Evolutionary conservation across 352 stramenopile species (phyloP).

Genomic region (Phytophthora melonis): DNA sequence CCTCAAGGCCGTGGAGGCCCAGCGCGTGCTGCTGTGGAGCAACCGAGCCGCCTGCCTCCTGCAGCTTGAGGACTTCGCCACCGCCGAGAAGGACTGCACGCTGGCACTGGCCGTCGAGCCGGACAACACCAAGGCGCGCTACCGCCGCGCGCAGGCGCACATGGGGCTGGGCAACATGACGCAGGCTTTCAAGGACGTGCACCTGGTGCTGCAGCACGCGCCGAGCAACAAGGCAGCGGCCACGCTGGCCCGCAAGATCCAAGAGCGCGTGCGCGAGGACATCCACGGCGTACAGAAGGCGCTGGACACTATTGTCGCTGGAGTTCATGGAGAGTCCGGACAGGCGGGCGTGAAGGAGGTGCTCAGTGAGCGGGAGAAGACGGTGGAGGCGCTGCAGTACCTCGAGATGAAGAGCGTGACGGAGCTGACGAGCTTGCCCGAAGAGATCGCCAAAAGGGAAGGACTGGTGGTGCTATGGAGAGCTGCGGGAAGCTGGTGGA

Average conservation of each 20-base stretch:
- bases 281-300: constrained; percentile 84
- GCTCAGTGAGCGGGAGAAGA: constrained; percentile 48
- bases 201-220: constrained; percentile 73
- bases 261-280: constrained; percentile 76
- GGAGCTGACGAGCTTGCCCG: constrained; percentile 61
- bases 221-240: constrained; percentile 80
- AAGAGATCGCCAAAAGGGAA: constrained; percentile 63
- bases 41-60: constrained; percentile 82
- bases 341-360: constrained; percentile 26
- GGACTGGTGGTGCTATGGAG: constrained; percentile 70
- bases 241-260: constrained; percentile 77
- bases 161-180: constrained; percentile 74
- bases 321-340: constrained; percentile 32
- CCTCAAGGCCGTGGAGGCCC: constrained; percentile 32
- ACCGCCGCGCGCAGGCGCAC: constrained; percentile 78
- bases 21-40: constrained; percentile 76
- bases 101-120: constrained; percentile 53
- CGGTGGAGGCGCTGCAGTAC: constrained; percentile 73
- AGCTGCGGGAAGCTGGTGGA: constrained; percentile 47
- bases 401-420: constrained; percentile 80
- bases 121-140: constrained; percentile 82
- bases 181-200: constrained; percentile 77
- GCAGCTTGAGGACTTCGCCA: constrained; percentile 69
- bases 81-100: constrained; percentile 65
- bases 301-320: constrained; percentile 59